Base-by-base conservation (phyloP, 2,329 filamentous ascomycete genomes). In the Fusarium torreyae region DNA sequence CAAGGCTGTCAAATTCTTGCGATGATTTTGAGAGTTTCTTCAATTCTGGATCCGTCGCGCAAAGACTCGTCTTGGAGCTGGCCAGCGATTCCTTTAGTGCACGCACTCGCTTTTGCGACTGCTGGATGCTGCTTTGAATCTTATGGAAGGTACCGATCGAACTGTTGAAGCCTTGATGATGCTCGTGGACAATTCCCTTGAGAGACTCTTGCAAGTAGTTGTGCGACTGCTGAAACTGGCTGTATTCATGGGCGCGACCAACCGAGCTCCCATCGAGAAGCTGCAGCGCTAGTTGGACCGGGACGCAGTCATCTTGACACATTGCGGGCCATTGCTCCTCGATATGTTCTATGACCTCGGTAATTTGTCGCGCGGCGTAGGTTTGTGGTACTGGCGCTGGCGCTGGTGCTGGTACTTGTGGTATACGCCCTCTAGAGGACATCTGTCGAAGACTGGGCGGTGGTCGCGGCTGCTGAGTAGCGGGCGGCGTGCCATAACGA, bases 81-180 rank as follows among this genome's bases (percentile, higher is more conserved):
- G 90, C 87, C 59, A 99, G 84, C n/a, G 93, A 94, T 59, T 94
- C 89, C 78, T 95, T 96, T 66, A 99, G 84, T 14, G 86, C 84
- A 61, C 95, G 89, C 55, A 99, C 93, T 63, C 94, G 90, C 75
- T 90, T 90, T 80, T 99, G 96, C 17, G 94, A 97, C 51, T 89
- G 86, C 74, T 95, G 92, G 70, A 99, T 96, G 80, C 94, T 97
- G 53, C 91, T 89, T 79, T 99, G 96, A 66, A 99, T 99, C 81
- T 97, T 98, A 84, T 99, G 97, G 77, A 98, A 99, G 20, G 95
- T 98, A 79, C 95, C 96, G 68, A 99, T 98, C 51, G 95, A 98
- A 80, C 94, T 97, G 82, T 98, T 99, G 86, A 99, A 99, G 46
- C 96, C 97, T 80, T 99, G 96, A 77, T 99, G 95, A 77, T 99